These are phyloP conservation scores for Chaetomiaceae sp. DNA, from an alignment of 2,329 filamentous ascomycete species.

Conservation along the genomic window DNA sequence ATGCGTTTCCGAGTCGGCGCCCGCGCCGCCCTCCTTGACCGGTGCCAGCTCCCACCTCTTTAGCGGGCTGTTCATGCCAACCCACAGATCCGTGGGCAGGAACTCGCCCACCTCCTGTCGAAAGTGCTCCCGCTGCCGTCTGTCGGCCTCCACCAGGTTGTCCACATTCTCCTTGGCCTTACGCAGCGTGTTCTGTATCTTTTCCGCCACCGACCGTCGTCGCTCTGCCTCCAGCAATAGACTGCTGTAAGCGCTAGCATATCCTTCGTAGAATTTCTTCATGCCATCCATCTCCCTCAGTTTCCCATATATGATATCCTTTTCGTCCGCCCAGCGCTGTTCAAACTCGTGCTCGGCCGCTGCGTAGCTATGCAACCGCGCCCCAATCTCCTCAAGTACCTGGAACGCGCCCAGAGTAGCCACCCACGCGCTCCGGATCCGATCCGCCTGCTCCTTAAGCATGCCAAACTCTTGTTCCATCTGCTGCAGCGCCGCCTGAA, in stretches of 20 bases:
- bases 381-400: slow-evolving; percentile 63
- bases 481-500: slow-evolving; percentile 68
- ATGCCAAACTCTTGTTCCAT: slow-evolving; percentile 69
- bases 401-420: slow-evolving; percentile 60
- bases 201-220: slow-evolving; percentile 66
- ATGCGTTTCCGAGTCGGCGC: neutral
- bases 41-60: slow-evolving; percentile 48
- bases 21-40: slow-evolving; percentile 30
- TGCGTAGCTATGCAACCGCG: slow-evolving; percentile 61
- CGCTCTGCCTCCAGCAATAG: slow-evolving; percentile 80
- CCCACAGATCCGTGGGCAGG: slow-evolving; percentile 84
- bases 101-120: slow-evolving; percentile 78
- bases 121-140: slow-evolving; percentile 70
- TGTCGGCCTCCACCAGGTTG: slow-evolving; percentile 68
- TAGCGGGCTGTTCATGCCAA: slow-evolving; percentile 61
- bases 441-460: slow-evolving; percentile 60
- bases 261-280: slow-evolving; percentile 80
- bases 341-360: slow-evolving; percentile 61
- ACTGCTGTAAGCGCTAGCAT: slow-evolving; percentile 77
- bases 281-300: slow-evolving; percentile 74
- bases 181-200: slow-evolving; percentile 67
- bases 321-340: slow-evolving; percentile 69
- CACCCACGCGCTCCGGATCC: slow-evolving; percentile 50
- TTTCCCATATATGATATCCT: slow-evolving; percentile 61
- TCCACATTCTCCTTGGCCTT: slow-evolving; percentile 76